phyloP scores from a whole-genome alignment of 1,284 basidiomycete genomes.

The Phylloboletellus chloephorus region DNA sequence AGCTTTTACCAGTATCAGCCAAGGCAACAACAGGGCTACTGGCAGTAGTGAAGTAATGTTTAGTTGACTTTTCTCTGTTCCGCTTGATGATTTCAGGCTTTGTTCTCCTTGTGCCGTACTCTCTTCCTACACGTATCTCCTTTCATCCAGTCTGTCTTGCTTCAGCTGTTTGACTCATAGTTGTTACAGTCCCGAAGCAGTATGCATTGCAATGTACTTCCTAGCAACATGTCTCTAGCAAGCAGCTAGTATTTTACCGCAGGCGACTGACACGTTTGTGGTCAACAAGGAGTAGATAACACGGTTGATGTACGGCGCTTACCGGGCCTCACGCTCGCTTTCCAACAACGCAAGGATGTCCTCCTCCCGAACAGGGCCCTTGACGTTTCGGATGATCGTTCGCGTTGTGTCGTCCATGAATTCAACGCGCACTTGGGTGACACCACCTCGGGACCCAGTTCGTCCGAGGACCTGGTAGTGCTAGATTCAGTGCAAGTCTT shows the following conservation, averaged over 20 bases:
- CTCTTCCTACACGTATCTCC: slow-evolving; percentile 20
- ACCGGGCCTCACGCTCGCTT: slow-evolving; percentile 99
- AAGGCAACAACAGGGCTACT: slow-evolving; percentile 63
- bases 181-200: slow-evolving; percentile 22
- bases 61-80: slow-evolving; percentile 17
- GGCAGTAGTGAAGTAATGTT: slow-evolving; percentile 45
- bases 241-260: slow-evolving; percentile 20
- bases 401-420: slow-evolving; percentile 98
- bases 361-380: slow-evolving; percentile 94
- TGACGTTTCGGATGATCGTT: slow-evolving; percentile 98
- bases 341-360: slow-evolving; percentile 98
- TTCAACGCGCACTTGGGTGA: slow-evolving; percentile 99
- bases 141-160: slow-evolving; percentile 22
- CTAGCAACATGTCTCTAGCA: slow-evolving; percentile 22
- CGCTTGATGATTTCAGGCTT: slow-evolving; percentile 4
- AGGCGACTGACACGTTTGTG: slow-evolving; percentile 12
- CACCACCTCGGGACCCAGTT: slow-evolving; percentile 98
- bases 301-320: too few relatives aligned
- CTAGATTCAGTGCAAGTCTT: too few relatives aligned
- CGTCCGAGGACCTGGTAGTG: slow-evolving; percentile 98
- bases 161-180: slow-evolving; percentile 30
- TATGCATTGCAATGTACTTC: slow-evolving; percentile 30
- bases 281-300: neutral
- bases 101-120: slow-evolving; percentile 13
- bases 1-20: slow-evolving; percentile 66